Evolutionary conservation across 2,329 filamentous ascomycete species (phyloP).

Genomic region (Diaporthe capsici): DNA sequence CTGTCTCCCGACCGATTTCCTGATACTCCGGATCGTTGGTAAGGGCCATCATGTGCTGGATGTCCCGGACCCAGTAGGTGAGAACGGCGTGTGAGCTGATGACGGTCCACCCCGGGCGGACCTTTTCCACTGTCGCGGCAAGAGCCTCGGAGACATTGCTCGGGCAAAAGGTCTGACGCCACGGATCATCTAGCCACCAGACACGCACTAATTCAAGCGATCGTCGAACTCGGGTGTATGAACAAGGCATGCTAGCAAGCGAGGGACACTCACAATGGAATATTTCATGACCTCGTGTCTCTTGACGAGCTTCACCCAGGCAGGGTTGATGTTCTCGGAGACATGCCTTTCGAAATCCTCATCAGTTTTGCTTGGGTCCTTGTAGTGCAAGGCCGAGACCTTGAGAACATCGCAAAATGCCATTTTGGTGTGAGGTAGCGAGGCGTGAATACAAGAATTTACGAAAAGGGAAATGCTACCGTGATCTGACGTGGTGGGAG

Average conservation of each 20-base stretch:
- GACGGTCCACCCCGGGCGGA: neutral
- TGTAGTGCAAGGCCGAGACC: conserved; percentile 1
- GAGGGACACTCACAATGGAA: neutral
- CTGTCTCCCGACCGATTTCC: neutral
- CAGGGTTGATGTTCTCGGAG: neutral
- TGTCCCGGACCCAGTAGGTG: conserved; percentile 6
- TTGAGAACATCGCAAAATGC: neutral
- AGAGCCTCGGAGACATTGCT: conserved; percentile 3
- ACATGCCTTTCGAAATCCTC: neutral
- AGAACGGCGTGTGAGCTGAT: conserved; percentile 13
- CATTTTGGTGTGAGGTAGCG: neutral
- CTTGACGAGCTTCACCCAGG: neutral
- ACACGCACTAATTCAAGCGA: neutral
- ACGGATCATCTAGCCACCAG: neutral
- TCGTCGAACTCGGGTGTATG: no score
- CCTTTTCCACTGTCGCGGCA: neutral
- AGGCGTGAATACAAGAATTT: neutral
- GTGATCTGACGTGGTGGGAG: neutral
- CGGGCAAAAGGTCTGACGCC: neutral
- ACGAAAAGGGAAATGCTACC: neutral
- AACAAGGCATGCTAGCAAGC: neutral
- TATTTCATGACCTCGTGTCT: neutral
- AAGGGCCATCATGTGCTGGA: conserved; percentile 16
- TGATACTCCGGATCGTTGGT: conserved; percentile 4
- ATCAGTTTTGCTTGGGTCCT: neutral